These are phyloP conservation scores for Carex pumila DNA, from an alignment of 176 grass and related monocot genomes.

Conservation along the genomic window DNA sequence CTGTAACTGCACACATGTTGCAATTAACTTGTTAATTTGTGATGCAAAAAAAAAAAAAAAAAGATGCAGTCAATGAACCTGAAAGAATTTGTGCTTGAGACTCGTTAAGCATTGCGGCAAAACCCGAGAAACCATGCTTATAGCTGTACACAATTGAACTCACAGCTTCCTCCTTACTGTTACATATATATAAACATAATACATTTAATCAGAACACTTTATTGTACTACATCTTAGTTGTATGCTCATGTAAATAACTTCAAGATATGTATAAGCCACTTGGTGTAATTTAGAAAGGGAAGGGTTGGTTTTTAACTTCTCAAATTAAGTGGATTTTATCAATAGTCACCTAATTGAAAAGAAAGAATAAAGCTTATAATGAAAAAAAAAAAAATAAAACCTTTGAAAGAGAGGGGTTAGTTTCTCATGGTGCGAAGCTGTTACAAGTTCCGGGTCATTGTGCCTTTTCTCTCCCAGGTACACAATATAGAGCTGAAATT, in stretches of 20 bases:
- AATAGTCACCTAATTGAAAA: too few relatives aligned
- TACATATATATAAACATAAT: not conserved
- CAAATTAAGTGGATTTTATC: too few relatives aligned
- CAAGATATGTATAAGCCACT: not conserved
- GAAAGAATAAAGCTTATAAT: too few relatives aligned
- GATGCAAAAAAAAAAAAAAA: not conserved
- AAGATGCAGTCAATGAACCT: constrained; percentile 15
- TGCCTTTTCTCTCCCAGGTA: constrained; percentile 43
- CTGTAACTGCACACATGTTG: not conserved
- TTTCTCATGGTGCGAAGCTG: constrained; percentile 25
- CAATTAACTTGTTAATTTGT: not conserved
- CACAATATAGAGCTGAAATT: constrained; percentile 25
- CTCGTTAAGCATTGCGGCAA: constrained; percentile 43
- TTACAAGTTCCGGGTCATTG: constrained; percentile 33
- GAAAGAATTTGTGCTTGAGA: constrained; percentile 34
- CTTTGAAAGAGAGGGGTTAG: constrained; percentile 26
- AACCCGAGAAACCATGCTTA: constrained; percentile 64
- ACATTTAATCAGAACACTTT: not conserved
- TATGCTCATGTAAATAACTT: too few relatives aligned
- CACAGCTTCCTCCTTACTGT: constrained; percentile 41
- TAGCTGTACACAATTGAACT: constrained; percentile 53
- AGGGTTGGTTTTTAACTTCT: too few relatives aligned
- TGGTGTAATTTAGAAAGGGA: not conserved
- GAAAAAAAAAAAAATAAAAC: not conserved
- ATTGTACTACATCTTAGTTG: not conserved